Evolutionary conservation across 2,329 filamentous ascomycete species (phyloP), one percentile per base, ranked within the genome.

Genomic region (Claviceps capensis): DNA sequence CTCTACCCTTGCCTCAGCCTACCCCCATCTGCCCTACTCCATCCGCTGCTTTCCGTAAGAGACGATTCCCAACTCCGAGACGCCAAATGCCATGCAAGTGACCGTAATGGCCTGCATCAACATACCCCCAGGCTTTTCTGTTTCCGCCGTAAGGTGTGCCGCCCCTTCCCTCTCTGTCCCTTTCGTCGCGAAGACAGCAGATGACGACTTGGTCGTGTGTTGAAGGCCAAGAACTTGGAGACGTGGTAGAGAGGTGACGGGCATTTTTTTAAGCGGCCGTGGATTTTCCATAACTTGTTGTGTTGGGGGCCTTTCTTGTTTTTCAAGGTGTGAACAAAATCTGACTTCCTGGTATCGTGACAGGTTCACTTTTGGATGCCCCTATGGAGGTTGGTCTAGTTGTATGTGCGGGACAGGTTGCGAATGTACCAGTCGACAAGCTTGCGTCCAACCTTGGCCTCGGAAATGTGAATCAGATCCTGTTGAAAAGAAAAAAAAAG

Each of bases 371-470:
- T 45, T 44, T 5, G 5, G 3, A 8, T 41, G 22, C 16, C 4
- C 19, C 2, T 14, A 41, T 37, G 34, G 13, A 14, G 30, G 30
- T 34, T 34, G 30, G 41, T 57, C 53, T 63, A 70, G 64, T 70
- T 95, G 76, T 98, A 98, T 54, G 90, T 94, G 68, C 93, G 85
- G 55, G 90, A 87, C 65, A 98, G 77, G 77, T 98, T 98, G 67
- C 93, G 85, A 67, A 98, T 81, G 71, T 98, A 98, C 93, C 93
- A 98, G 72, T 98, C 93, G 59, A 98, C 91, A 64, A 98, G 76
- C 75, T 93, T 94, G 63, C 93, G 82, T 66, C 93, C 93, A 55
- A 96, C 89, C 83, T 98, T 98, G 60, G 91, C 91, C 74, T 98
- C 93, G 54, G 91, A 96, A 61, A 98, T 93, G 72, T 98, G 93